phyloP scores from a whole-genome alignment of 441 rosid genomes.

The Aquilaria agallochum region DNA sequence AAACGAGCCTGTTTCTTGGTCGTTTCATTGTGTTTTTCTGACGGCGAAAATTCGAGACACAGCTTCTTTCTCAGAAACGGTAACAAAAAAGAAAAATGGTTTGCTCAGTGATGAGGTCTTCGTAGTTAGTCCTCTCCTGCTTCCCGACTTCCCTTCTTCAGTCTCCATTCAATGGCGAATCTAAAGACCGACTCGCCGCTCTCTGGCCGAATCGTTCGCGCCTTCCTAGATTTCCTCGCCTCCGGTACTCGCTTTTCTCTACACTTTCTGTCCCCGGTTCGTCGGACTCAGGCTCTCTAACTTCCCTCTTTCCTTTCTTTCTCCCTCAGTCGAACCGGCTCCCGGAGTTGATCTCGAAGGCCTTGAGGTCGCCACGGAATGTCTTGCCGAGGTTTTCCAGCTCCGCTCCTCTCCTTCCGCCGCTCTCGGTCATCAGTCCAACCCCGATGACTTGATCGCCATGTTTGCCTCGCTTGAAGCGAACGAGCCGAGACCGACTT shows the following conservation, averaged over 20 bases:
- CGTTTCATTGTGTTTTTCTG: no score
- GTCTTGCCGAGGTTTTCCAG: slow-evolving; percentile 59
- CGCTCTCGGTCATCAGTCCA: slow-evolving; percentile 10
- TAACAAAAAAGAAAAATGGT: not conserved
- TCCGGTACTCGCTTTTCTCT: slow-evolving; percentile 35
- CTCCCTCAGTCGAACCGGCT: slow-evolving; percentile 53
- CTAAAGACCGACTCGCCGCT: slow-evolving; percentile 60
- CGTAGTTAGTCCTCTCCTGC: not conserved
- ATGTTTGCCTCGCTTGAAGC: slow-evolving; percentile 46
- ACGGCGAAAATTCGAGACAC: no score
- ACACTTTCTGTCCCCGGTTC: not conserved
- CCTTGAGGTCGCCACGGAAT: slow-evolving; percentile 77
- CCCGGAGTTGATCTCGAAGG: slow-evolving; percentile 78
- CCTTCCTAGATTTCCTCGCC: slow-evolving; percentile 71
- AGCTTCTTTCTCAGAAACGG: not conserved
- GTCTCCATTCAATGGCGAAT: slow-evolving; percentile 34
- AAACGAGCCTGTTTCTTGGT: no score
- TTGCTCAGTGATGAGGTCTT: no score
- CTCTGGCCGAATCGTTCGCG: slow-evolving; percentile 59
- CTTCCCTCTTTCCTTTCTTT: not conserved
- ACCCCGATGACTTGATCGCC: slow-evolving; percentile 47
- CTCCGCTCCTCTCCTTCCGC: slow-evolving; percentile 26
- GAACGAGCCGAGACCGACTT: slow-evolving; percentile 29
- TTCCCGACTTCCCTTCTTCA: not conserved
- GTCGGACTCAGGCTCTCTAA: not conserved